Conservation (phyloP, 176 grass and related monocot species). For the Zizania latifolia region DNA sequence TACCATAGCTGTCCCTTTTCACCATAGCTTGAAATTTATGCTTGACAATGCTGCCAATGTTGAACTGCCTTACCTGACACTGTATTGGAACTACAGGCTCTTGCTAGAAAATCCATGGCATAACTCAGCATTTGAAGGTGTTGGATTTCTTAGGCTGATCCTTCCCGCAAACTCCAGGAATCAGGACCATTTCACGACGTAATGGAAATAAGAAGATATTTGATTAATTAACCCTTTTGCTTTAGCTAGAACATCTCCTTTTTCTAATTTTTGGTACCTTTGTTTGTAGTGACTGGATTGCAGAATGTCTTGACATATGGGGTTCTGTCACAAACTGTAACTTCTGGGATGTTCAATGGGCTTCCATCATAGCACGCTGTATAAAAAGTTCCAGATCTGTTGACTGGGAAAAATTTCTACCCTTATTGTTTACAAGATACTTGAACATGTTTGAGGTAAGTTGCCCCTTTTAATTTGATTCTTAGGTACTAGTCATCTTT, state of each 20-base stretch:
- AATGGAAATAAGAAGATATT: slow-evolving; percentile 26
- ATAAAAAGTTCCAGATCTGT: slow-evolving; percentile 67
- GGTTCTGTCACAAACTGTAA: slow-evolving; percentile 78
- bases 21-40: slow-evolving; percentile 19
- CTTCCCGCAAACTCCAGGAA: slow-evolving; percentile 82
- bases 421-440: slow-evolving; percentile 62
- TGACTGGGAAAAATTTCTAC: slow-evolving; percentile 82
- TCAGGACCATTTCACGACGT: slow-evolving; percentile 71
- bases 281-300: slow-evolving; percentile 68
- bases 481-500: not conserved
- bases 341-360: slow-evolving; percentile 96
- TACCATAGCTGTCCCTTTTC: not conserved
- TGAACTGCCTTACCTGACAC: slow-evolving; percentile 19
- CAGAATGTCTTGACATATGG: slow-evolving; percentile 74
- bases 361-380: slow-evolving; percentile 74
- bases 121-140: slow-evolving; percentile 90
- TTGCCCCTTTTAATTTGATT: slow-evolving; percentile 14
- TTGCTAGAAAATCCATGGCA: slow-evolving; percentile 98
- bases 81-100: slow-evolving; percentile 39
- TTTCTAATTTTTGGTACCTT: slow-evolving; percentile 25
- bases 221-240: slow-evolving; percentile 14
- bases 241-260: slow-evolving; percentile 4
- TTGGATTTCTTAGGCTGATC: slow-evolving; percentile 87
- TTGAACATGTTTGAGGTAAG: slow-evolving; percentile 98
- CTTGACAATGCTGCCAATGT: slow-evolving; percentile 12